These are phyloP conservation scores for Pholiota molesta DNA, from an alignment of 768 basidiomycete genomes.

Conservation along the genomic window DNA sequence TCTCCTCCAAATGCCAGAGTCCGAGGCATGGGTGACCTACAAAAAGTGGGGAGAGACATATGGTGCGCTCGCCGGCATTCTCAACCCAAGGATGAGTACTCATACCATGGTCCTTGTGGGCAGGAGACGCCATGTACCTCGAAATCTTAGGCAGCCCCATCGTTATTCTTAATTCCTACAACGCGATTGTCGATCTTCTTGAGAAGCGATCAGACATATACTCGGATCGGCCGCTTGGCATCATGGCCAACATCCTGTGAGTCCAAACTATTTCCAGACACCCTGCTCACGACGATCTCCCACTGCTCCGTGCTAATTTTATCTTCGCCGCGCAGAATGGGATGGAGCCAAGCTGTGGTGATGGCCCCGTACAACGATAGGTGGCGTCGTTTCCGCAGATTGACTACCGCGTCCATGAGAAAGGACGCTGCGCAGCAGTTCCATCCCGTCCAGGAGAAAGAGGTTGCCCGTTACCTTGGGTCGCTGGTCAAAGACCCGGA, in stretches of 20 bases:
- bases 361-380: slow-evolving; percentile 28
- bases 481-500: slow-evolving; percentile 25
- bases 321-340: slow-evolving; percentile 20
- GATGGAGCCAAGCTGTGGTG: slow-evolving; percentile 22
- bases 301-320: background rate
- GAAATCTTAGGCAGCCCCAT: slow-evolving; percentile 29
- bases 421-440: slow-evolving; percentile 27
- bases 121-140: slow-evolving; percentile 29
- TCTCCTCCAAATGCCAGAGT: slow-evolving; percentile 25
- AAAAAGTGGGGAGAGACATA: slow-evolving; percentile 26
- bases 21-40: slow-evolving; percentile 27
- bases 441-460: slow-evolving; percentile 25
- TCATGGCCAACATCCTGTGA: slow-evolving; percentile 21
- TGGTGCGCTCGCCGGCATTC: slow-evolving; percentile 14
- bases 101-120: background rate
- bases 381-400: slow-evolving; percentile 30
- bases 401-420: slow-evolving; percentile 27
- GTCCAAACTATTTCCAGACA: background rate
- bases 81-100: background rate
- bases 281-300: background rate
- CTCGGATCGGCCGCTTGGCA: slow-evolving; percentile 26
- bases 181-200: slow-evolving; percentile 26
- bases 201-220: slow-evolving; percentile 30
- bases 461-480: slow-evolving; percentile 22
- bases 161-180: slow-evolving; percentile 28